These are phyloP conservation scores for Kwoniella mangroviensis DNA, from an alignment of 768 basidiomycete species.

Conservation along the genomic window DNA sequence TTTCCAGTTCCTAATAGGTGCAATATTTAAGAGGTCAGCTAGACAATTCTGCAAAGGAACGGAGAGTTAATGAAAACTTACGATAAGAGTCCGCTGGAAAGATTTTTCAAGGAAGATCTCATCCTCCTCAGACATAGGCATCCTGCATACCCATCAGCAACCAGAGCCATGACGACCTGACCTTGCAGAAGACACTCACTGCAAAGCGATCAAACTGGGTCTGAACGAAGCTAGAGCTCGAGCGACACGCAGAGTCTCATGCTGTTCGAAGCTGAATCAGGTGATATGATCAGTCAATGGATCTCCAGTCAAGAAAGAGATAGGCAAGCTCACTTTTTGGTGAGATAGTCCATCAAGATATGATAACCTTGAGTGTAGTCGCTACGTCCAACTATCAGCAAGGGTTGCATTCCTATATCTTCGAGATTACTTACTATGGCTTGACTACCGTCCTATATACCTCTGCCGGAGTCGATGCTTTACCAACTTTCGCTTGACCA, in stretches of 20 bases:
- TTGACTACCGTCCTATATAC: constrained; percentile 69
- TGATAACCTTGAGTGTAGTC: constrained; percentile 98
- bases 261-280: constrained; percentile 84
- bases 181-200: constrained; percentile 56
- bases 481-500: constrained; percentile 7
- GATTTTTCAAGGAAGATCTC: constrained; percentile 95
- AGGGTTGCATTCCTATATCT: neutral
- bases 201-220: constrained; percentile 94
- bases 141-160: constrained; percentile 57
- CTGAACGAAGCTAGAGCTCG: constrained; percentile 92
- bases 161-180: neutral
- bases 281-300: neutral
- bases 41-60: too few relatives aligned
- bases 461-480: constrained; percentile 58
- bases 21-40: neutral
- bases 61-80: constrained; percentile 57
- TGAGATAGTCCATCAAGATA: constrained; percentile 91
- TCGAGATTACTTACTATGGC: constrained; percentile 64
- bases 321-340: constrained; percentile 63
- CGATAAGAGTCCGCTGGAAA: constrained; percentile 89
- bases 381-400: constrained; percentile 31
- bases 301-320: neutral
- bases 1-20: constrained; percentile 79
- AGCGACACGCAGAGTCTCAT: constrained; percentile 90
- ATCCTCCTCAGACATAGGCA: constrained; percentile 94